A percentile compares a stretch with the other conserved stretches of the same genome.
These are phyloP conservation scores for Saccharomycopsis sp. DNA, from an alignment of 805 yeast species.

Conservation along the genomic window DNA sequence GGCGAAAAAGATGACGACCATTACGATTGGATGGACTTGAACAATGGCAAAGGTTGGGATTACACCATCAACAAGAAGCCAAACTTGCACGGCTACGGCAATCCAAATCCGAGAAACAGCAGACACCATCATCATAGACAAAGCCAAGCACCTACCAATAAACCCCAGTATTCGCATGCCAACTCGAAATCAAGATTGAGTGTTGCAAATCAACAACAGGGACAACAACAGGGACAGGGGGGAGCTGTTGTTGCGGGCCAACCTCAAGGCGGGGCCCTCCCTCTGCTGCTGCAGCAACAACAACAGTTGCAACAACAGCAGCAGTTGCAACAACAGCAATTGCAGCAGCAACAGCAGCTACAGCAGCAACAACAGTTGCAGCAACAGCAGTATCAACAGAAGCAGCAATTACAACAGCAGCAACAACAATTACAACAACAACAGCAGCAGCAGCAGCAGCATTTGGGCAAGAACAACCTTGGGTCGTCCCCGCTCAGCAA, in stretches of 20 bases:
- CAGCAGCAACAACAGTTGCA: constrained; percentile 3
- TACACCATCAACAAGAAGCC: constrained; percentile 66
- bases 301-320: too few relatives aligned
- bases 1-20: constrained; percentile 56
- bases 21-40: constrained; percentile 76
- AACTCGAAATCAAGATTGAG: constrained; percentile 14
- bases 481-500: not conserved
- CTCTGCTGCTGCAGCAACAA: too few relatives aligned
- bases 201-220: constrained; percentile 19
- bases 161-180: constrained; percentile 23
- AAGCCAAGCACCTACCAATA: constrained; percentile 25
- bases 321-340: too few relatives aligned
- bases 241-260: not conserved
- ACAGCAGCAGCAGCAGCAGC: too few relatives aligned
- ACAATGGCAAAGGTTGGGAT: constrained; percentile 79
- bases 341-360: too few relatives aligned
- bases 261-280: not conserved
- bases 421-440: too few relatives aligned
- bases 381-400: not conserved
- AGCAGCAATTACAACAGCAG: not conserved
- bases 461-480: too few relatives aligned
- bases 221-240: constrained; percentile 6
- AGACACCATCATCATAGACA: constrained; percentile 25
- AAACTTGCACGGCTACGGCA: constrained; percentile 75
- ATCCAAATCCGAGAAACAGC: constrained; percentile 43